These are phyloP conservation scores for Sporisorium scitamineum DNA, from an alignment of 1,284 basidiomycete species.

Conservation along the genomic window DNA sequence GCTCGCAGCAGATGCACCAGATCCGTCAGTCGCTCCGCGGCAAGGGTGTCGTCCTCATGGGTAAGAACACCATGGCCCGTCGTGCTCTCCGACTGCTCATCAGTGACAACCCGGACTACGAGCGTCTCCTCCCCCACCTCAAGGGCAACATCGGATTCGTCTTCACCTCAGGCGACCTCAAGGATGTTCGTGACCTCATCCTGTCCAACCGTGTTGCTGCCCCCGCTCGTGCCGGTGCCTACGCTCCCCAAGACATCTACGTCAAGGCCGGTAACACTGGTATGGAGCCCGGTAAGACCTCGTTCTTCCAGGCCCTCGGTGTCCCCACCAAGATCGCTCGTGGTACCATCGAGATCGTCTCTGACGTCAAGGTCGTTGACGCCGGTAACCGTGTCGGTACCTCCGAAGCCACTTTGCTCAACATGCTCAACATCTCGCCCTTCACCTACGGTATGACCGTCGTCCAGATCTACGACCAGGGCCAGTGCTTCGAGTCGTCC, in stretches of 20 bases:
- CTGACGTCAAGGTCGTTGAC: conserved; percentile 93
- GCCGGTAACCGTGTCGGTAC: conserved; percentile 93
- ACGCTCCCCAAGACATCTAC: conserved; percentile 89
- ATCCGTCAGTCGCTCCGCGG: conserved; percentile 95
- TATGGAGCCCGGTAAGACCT: conserved; percentile 84
- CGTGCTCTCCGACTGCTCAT: conserved; percentile 93
- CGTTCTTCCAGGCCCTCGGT: conserved; percentile 99
- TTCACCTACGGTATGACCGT: conserved; percentile 99
- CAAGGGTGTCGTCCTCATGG: conserved; percentile 97
- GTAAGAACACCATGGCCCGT: conserved; percentile 99
- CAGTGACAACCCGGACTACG: conserved; percentile 89
- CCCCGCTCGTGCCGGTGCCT: conserved; percentile 97
- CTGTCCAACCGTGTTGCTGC: conserved; percentile 97
- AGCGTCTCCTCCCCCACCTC: conserved; percentile 94
- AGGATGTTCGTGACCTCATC: conserved; percentile 92
- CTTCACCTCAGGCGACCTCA: conserved; percentile 92
- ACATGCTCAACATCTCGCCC: conserved; percentile 88
- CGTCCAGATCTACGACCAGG: conserved; percentile 71
- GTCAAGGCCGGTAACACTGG: conserved; percentile 98
- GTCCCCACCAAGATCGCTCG: conserved; percentile 99
- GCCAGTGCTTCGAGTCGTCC: conserved; percentile 77
- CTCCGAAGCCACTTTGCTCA: conserved; percentile 96
- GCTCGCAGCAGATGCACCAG: conserved; percentile 98
- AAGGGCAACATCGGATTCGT: conserved; percentile 99
- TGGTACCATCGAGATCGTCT: conserved; percentile 99